These are phyloP conservation scores for Pelargonium exstipulatum DNA, from an alignment of 441 rosid genomes.

Conservation along the genomic window DNA sequence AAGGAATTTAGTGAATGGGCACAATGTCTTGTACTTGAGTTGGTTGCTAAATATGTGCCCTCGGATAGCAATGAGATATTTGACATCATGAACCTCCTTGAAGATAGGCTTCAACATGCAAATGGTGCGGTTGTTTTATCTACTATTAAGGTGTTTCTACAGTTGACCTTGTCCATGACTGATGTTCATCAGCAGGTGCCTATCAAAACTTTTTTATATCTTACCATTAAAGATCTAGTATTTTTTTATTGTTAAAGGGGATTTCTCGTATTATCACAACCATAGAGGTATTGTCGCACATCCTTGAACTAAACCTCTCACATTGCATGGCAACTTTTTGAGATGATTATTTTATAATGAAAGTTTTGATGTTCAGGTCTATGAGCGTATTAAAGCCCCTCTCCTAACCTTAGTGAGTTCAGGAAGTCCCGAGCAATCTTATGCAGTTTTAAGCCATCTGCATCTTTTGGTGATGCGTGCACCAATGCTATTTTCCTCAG, in stretches of 20 bases:
- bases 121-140: slow-evolving; percentile 98
- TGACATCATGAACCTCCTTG: slow-evolving; percentile 97
- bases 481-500: slow-evolving; percentile 73
- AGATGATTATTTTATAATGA: slow-evolving; percentile 21
- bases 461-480: slow-evolving; percentile 97
- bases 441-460: slow-evolving; percentile 86
- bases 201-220: slow-evolving; percentile 15
- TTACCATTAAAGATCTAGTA: neutral
- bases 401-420: slow-evolving; percentile 92
- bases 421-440: slow-evolving; percentile 96
- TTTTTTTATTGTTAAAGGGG: slow-evolving; percentile 5
- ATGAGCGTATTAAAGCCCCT: slow-evolving; percentile 97
- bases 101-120: slow-evolving; percentile 99
- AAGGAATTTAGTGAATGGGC: slow-evolving; percentile 95
- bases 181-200: slow-evolving; percentile 95
- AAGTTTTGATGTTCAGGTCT: slow-evolving; percentile 49
- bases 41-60: slow-evolving; percentile 82
- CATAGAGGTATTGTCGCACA: slow-evolving; percentile 3
- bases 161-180: slow-evolving; percentile 83
- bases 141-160: slow-evolving; percentile 76
- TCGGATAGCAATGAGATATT: slow-evolving; percentile 84
- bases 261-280: slow-evolving; percentile 5
- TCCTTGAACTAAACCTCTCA: slow-evolving; percentile 2
- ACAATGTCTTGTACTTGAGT: slow-evolving; percentile 91
- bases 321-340: slow-evolving; percentile 13